Evolutionary conservation across 2,329 filamentous ascomycete species (phyloP), one percentile per base, ranked within the genome.

Genomic region (Blastomyces gilchristii): DNA sequence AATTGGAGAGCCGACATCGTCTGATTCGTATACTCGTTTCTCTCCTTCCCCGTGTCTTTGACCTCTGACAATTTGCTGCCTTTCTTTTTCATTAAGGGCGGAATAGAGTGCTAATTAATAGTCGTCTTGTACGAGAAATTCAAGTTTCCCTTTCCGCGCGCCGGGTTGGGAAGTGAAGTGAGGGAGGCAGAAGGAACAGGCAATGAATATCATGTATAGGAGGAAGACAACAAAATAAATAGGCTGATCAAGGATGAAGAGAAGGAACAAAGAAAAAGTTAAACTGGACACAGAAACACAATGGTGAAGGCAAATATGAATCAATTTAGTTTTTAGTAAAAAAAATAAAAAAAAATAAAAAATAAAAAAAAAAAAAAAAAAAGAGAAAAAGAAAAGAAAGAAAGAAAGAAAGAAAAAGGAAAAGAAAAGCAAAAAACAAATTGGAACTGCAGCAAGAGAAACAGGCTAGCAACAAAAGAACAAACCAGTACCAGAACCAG

Each of bases 1-100:
- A 54, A 18, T 54, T 31, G 52, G 52, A 54, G 14, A 34, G 52
- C 28, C 52, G 52, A 54, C 52, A 54, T 54, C 52, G 52, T 54
- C 52, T 54, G 25, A 54, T 54, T 54, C 12, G 16, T 37, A n/a
- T n/a, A 54, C 5, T 18, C 52, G 9, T 18, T 54, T 18, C 6
- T 37, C 8, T 34, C 28, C 16, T 53, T 18, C 31, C 12, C 6
- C 9, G 31, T 53, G 18, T 14, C 50, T 31, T 53, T 53, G 0
- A 9, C 25, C 3, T 52, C 31, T 12, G 49, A n/a, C 43, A n/a
- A 18, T n/a, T 45, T n/a, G 2, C 4, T 43, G 41, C 3, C 16
- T n/a, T 25, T 28, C 2, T 5, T 50, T 14, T 22, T 28, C 22
- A 28, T 5, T 8, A 28, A 54, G 28, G 14, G 52, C 1, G 14